Conservation (phyloP, 352 stramenopile genomes). For the Globisporangium megalacanthum region DNA sequence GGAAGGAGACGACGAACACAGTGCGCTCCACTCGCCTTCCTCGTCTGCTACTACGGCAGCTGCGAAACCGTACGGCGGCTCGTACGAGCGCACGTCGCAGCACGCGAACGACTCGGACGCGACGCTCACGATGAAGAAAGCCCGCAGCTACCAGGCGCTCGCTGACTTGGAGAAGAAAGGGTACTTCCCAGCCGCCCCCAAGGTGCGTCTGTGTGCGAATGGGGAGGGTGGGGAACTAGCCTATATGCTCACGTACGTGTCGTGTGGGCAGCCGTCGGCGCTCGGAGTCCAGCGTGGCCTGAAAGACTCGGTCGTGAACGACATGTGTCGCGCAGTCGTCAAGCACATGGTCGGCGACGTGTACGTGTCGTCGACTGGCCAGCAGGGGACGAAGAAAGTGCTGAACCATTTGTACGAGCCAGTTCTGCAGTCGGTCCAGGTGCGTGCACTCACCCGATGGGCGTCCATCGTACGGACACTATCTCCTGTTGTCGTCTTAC, state of each 20-base stretch:
- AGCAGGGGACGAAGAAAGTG: constrained; percentile 68
- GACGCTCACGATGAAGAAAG: constrained; percentile 66
- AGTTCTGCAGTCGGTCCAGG: constrained; percentile 77
- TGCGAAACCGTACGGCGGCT: constrained; percentile 43
- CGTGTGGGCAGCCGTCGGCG: constrained; percentile 40
- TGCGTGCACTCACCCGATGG: background rate
- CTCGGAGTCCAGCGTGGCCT: constrained; percentile 75
- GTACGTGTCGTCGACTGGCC: constrained; percentile 67
- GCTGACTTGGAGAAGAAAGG: constrained; percentile 82
- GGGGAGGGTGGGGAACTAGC: background rate
- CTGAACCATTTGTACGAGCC: constrained; percentile 84
- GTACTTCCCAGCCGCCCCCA: constrained; percentile 74
- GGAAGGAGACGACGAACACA: constrained; percentile 17
- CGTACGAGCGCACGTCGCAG: constrained; percentile 33
- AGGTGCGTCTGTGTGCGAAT: constrained; percentile 14
- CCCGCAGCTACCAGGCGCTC: constrained; percentile 68
- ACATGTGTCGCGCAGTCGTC: constrained; percentile 82
- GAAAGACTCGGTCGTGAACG: constrained; percentile 85
- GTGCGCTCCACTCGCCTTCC: constrained; percentile 2
- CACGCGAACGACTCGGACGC: constrained; percentile 5
- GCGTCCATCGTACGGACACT: too few species aligned
- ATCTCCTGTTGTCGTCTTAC: background rate
- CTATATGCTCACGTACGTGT: background rate
- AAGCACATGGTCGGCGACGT: constrained; percentile 88
- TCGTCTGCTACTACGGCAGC: background rate